phyloP scores from a whole-genome alignment of 768 basidiomycete genomes.

The Calocybe indica region DNA sequence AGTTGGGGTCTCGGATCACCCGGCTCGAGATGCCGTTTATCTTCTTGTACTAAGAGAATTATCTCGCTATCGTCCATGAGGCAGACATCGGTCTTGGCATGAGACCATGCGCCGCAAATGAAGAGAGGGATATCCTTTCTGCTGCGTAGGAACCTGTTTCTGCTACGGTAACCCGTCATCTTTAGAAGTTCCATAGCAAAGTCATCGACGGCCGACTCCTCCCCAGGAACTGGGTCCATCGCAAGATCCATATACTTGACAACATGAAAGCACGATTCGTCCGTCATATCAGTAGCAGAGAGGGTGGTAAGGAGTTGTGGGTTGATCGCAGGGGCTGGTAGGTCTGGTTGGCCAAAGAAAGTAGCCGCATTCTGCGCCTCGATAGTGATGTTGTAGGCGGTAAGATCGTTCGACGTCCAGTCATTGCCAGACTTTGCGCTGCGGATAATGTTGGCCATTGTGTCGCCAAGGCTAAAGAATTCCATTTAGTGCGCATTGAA shows the following conservation, averaged over 20 bases:
- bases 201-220: slow-evolving; percentile 27
- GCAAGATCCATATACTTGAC: slow-evolving; percentile 15
- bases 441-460: background rate
- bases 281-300: background rate
- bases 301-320: background rate
- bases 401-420: slow-evolving; percentile 17
- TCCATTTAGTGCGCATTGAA: slow-evolving; percentile 2
- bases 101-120: slow-evolving; percentile 19
- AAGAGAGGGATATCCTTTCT: slow-evolving; percentile 14
- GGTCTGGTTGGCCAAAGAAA: slow-evolving; percentile 10
- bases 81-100: slow-evolving; percentile 24
- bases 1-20: background rate
- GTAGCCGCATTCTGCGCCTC: slow-evolving; percentile 1
- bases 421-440: slow-evolving; percentile 15
- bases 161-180: slow-evolving; percentile 13
- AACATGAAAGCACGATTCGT: slow-evolving; percentile 2
- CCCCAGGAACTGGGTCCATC: slow-evolving; percentile 12
- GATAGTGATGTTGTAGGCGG: slow-evolving; percentile 19
- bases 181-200: slow-evolving; percentile 23
- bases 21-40: background rate
- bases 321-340: slow-evolving; percentile 1
- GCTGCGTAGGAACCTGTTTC: slow-evolving; percentile 3
- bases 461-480: slow-evolving; percentile 1
- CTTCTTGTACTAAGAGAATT: slow-evolving; percentile 17
- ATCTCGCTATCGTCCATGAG: slow-evolving; percentile 19